Evolutionary conservation across 768 basidiomycete species (phyloP).

Genomic region (Rhodotorula graminis): DNA sequence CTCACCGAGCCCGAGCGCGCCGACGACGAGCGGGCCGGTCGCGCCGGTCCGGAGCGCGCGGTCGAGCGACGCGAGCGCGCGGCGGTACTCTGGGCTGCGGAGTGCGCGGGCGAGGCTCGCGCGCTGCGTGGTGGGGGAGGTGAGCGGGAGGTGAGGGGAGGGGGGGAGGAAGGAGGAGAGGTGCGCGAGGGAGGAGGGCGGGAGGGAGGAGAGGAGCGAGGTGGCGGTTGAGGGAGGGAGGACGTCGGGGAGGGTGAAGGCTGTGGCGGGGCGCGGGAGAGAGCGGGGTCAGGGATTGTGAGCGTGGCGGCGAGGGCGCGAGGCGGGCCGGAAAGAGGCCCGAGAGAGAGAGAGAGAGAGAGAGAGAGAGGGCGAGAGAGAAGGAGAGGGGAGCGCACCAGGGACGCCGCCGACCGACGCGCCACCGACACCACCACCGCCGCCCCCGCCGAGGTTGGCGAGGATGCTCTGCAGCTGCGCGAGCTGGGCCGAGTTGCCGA

Average conservation of each 20-base stretch:
- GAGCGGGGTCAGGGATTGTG: neutral
- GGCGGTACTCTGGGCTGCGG: constrained; percentile 22
- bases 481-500: constrained; percentile 1
- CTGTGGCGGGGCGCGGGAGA: constrained; percentile 1
- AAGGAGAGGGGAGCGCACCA: neutral
- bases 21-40: constrained; percentile 22
- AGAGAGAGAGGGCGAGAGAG: neutral
- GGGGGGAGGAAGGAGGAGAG: constrained; percentile 25
- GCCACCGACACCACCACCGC: neutral
- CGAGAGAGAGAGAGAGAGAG: neutral
- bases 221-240: constrained; percentile 19
- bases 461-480: constrained; percentile 15
- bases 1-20: constrained; percentile 21
- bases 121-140: neutral
- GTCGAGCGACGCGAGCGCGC: constrained; percentile 6
- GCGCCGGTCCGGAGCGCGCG: constrained; percentile 36
- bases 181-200: constrained; percentile 1
- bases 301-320: neutral
- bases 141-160: neutral
- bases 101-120: constrained; percentile 13
- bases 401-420: neutral
- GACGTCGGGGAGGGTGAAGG: constrained; percentile 32
- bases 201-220: constrained; percentile 18
- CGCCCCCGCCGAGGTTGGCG: neutral
- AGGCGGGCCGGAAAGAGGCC: no score